Conservation (phyloP, 345 rosid species). For the Chamaenerion angustifolium region DNA sequence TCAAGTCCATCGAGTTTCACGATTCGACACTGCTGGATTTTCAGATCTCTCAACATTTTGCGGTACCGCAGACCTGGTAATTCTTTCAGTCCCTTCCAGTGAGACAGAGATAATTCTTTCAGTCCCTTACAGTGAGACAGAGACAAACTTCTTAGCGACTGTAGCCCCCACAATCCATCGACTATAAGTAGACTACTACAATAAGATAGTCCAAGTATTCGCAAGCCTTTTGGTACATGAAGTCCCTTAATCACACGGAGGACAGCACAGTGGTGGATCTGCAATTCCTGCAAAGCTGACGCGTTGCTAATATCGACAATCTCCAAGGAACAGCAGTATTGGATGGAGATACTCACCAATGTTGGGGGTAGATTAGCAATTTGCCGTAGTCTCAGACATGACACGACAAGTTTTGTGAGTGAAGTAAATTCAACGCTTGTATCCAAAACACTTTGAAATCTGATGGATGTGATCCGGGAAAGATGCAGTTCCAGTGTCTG, state of each 20-base stretch:
- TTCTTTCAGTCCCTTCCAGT: too few species aligned
- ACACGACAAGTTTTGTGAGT: background rate
- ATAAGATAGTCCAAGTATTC: background rate
- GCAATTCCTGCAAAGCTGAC: constrained; percentile 2
- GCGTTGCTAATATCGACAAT: too few species aligned
- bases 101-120: too few species aligned
- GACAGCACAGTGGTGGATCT: background rate
- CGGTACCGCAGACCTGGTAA: background rate
- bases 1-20: too few species aligned
- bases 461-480: background rate
- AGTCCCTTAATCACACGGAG: background rate
- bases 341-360: background rate
- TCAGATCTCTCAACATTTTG: background rate
- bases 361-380: background rate
- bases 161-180: background rate
- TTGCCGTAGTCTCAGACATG: background rate
- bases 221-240: background rate
- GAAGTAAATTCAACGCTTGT: background rate
- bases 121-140: background rate
- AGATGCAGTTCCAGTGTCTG: background rate
- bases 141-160: constrained; percentile 3
- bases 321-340: background rate
- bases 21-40: background rate
- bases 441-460: background rate
- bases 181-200: background rate